Evolutionary conservation across 768 basidiomycete genomes (phyloP), one percentile per base, ranked within the genome.

Genomic region (Megacollybia marginata): DNA sequence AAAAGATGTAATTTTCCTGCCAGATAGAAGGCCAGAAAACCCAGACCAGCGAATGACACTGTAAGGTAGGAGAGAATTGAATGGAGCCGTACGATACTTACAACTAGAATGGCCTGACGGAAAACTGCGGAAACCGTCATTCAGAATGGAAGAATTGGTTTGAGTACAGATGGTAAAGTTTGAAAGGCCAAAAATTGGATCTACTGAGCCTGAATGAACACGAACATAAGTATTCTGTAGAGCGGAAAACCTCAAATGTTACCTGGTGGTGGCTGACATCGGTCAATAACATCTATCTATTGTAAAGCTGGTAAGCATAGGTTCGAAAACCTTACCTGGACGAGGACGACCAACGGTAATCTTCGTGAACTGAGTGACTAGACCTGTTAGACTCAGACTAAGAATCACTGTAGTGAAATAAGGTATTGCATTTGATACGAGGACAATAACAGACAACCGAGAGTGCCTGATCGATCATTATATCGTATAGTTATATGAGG

Each of bases 1-100:
- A 92, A 95, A 5, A 98, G 68, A 59, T 94, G 93, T 57, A 95
- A 69, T 65, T 98, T 97, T 2, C 94, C 96, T 10, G 90, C 88
- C 6, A 94, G 68, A 63, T 96, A 98, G 55, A 89, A 84, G 1
- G 86, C 72, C 36, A 98, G 72, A 67, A 93, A 94, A 1, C 88
- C 90, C 8, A 99, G 74, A 1, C 95, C 95, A 6, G 92, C 90
- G 62, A 95, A 97, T 0, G 93, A 91, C 48, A 95, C 92, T 90
- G 56, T 9, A 42, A 42, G 31, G 48, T 44, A 15, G 33, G 46
- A 23, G 52, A 38, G 50, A 44, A 33, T 52, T 35, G 20, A 19
- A 33, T 7, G 8, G 19, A 40, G n/a, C 4, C 19, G 7, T 33
- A 40, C 28, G 34, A 42, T 12, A 69, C 85, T 46, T 66, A 93